phyloP scores from a whole-genome alignment of 768 basidiomycete genomes.

The Coprinellus micaceus region DNA sequence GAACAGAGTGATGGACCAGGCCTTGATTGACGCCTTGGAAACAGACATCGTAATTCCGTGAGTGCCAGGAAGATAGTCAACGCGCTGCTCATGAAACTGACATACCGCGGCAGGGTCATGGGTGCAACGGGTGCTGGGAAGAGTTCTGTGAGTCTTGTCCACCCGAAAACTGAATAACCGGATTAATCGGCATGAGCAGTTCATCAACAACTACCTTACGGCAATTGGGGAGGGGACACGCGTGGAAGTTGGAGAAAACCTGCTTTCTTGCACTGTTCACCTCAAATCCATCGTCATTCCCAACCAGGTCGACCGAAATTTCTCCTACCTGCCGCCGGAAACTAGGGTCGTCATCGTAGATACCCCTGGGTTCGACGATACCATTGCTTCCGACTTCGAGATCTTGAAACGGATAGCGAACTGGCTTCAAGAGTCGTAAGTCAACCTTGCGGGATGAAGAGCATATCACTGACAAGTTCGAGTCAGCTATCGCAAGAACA shows the following conservation, averaged over 20 bases:
- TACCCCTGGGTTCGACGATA: slow-evolving; percentile 7
- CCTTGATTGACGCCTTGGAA: too few relatives aligned
- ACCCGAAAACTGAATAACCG: not conserved
- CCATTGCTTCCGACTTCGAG: slow-evolving; percentile 16
- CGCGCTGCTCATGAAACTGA: too few relatives aligned
- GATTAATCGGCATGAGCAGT: too few relatives aligned
- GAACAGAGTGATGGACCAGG: too few relatives aligned
- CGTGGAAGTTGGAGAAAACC: too few relatives aligned
- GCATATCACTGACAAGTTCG: not conserved
- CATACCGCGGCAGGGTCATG: not conserved
- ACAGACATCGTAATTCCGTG: too few relatives aligned
- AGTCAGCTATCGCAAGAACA: slow-evolving; percentile 1
- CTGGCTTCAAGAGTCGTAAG: slow-evolving; percentile 25
- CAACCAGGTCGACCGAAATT: not conserved
- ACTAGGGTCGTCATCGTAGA: slow-evolving; percentile 5
- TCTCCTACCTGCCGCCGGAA: too few relatives aligned
- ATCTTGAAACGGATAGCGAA: slow-evolving; percentile 21
- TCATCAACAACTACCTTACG: too few relatives aligned
- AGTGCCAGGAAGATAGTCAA: too few relatives aligned
- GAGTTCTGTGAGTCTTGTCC: not conserved
- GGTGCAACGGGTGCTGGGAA: slow-evolving; percentile 6
- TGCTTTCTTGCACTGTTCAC: not conserved
- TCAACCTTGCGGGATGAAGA: not conserved
- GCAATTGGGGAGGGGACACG: too few relatives aligned
- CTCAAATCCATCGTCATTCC: not conserved